These are phyloP conservation scores for Rozella allomycis DNA, from an alignment of 371 early-diverging fungal species.

Conservation along the genomic window DNA sequence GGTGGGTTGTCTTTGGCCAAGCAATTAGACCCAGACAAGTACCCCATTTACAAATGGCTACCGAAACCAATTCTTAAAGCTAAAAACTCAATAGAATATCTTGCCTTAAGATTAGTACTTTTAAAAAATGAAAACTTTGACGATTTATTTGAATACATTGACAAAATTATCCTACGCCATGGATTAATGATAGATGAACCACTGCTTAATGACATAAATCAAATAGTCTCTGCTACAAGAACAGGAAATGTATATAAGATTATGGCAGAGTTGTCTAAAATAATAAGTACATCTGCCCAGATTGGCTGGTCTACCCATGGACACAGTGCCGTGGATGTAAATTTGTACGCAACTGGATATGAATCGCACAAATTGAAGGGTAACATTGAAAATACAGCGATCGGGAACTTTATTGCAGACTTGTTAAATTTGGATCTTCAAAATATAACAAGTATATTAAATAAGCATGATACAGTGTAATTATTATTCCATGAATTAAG, in stretches of 20 bases:
- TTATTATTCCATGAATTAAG: too few relatives aligned
- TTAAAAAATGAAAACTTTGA: too few relatives aligned
- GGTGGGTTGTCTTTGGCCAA: constrained; percentile 22
- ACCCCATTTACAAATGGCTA: constrained; percentile 67
- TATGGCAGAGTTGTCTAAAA: too few relatives aligned
- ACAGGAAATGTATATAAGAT: too few relatives aligned
- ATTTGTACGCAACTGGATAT: constrained; percentile 44
- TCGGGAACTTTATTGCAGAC: constrained; percentile 46
- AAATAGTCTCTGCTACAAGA: too few relatives aligned
- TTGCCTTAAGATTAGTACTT: too few relatives aligned
- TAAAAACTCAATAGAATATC: constrained; percentile 43
- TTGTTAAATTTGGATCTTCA: constrained; percentile 39
- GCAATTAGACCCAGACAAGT: constrained; percentile 8
- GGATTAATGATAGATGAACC: too few relatives aligned
- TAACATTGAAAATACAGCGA: constrained; percentile 60
- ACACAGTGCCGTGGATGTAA: constrained; percentile 83
- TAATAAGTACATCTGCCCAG: constrained; percentile 1
- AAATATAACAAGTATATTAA: constrained; percentile 32
- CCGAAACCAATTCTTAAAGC: constrained; percentile 47
- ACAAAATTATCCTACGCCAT: too few relatives aligned
- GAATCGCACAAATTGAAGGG: constrained; percentile 25
- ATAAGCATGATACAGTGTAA: constrained; percentile 6
- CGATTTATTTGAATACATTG: too few relatives aligned
- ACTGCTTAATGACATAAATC: too few relatives aligned
- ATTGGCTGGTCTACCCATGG: constrained; percentile 66